phyloP scores from a whole-genome alignment of 2,329 filamentous ascomycete genomes.

The Hysterium pulicare region DNA sequence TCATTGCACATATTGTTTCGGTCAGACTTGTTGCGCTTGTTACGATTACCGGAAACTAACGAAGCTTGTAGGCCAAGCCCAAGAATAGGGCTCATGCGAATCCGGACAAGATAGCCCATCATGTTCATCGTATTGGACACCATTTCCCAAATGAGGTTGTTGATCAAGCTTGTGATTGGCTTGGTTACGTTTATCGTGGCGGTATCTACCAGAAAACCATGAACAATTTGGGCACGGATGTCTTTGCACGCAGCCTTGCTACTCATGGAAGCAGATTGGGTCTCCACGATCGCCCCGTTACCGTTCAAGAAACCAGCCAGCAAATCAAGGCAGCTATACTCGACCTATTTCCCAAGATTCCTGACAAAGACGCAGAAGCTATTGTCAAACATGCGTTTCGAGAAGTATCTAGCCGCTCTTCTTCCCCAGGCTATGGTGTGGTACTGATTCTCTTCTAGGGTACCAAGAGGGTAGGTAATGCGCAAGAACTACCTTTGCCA shows the following conservation, averaged over 20 bases:
- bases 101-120: constrained; percentile 54
- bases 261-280: constrained; percentile 27
- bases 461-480: constrained; percentile 56
- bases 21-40: constrained; percentile 42
- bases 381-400: constrained; percentile 61
- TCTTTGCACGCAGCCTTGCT: constrained; percentile 34
- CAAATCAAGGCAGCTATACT: constrained; percentile 57
- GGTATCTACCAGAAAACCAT: constrained; percentile 6
- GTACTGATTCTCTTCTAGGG: constrained; percentile 39
- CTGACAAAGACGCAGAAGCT: constrained; percentile 53
- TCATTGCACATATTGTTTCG: constrained; percentile 58
- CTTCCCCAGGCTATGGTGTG: background rate
- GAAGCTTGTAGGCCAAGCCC: constrained; percentile 25
- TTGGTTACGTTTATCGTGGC: constrained; percentile 33
- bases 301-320: constrained; percentile 48
- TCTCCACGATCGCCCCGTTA: constrained; percentile 23
- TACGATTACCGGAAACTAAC: constrained; percentile 11
- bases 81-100: constrained; percentile 51
- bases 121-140: constrained; percentile 60
- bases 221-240: constrained; percentile 19
- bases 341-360: constrained; percentile 63
- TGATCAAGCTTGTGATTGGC: constrained; percentile 52
- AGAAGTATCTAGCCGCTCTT: constrained; percentile 41
- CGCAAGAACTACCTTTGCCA: constrained; percentile 51
- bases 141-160: constrained; percentile 62